Conservation (phyloP, 345 rosid genomes). For the Gossypium sturtianum region DNA sequence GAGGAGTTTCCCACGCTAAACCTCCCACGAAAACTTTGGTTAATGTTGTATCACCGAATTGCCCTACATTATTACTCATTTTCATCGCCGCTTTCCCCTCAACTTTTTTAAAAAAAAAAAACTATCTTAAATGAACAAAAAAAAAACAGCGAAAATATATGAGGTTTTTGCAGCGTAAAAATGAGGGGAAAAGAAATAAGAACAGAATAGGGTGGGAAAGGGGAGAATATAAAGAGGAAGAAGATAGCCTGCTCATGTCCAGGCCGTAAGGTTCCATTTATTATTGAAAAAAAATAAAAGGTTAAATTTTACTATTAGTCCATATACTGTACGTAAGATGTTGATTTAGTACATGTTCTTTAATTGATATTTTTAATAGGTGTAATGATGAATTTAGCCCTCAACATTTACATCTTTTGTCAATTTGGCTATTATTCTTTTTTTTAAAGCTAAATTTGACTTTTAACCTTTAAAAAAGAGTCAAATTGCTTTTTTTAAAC, state of each 20-base stretch:
- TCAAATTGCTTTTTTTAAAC: too few relatives aligned
- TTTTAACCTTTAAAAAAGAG: too few relatives aligned
- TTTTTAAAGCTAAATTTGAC: too few relatives aligned
- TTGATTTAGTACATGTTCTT: too few relatives aligned
- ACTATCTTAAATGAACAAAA: background rate
- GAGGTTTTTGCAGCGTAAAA: background rate
- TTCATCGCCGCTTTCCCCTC: slow-evolving; percentile 20
- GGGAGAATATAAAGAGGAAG: slow-evolving; percentile 21
- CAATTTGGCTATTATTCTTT: too few relatives aligned
- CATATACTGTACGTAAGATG: too few relatives aligned
- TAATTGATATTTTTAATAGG: too few relatives aligned
- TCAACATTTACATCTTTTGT: too few relatives aligned
- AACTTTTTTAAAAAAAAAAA: background rate
- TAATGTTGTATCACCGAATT: slow-evolving; percentile 82
- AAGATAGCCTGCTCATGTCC: background rate
- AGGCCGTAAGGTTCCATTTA: background rate
- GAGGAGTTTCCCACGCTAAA: slow-evolving; percentile 91
- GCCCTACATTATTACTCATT: slow-evolving; percentile 45
- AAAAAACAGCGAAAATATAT: background rate
- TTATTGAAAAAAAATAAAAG: background rate
- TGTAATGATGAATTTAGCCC: too few relatives aligned
- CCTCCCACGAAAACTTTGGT: slow-evolving; percentile 98
- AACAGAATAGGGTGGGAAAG: background rate
- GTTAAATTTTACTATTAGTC: too few relatives aligned
- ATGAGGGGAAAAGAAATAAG: background rate